Evolutionary conservation across 1,284 basidiomycete species (phyloP).

Genomic region (Gymnopus androsaceus): DNA sequence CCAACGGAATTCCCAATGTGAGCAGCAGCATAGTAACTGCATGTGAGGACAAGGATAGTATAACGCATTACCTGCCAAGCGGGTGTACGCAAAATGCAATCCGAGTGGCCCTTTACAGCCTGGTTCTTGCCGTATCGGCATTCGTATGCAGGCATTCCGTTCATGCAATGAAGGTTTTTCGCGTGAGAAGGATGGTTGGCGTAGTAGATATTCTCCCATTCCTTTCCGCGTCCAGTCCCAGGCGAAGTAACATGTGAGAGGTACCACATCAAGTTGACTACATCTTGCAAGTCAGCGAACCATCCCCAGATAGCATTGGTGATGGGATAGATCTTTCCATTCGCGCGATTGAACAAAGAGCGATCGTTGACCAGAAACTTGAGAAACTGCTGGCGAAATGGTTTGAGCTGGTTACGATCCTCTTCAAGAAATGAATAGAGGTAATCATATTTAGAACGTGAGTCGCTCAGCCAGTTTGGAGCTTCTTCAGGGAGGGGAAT

Average conservation of each 20-base stretch:
- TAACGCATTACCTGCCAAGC: neutral
- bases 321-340: neutral
- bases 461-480: slow-evolving; percentile 1
- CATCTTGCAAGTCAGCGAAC: slow-evolving; percentile 3
- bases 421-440: slow-evolving; percentile 6
- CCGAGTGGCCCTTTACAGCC: neutral
- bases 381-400: neutral
- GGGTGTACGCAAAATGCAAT: neutral
- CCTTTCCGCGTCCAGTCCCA: neutral
- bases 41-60: neutral
- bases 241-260: neutral
- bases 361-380: neutral
- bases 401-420: neutral
- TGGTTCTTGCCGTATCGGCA: neutral
- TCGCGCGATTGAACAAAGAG: neutral
- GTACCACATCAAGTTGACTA: neutral
- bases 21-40: neutral
- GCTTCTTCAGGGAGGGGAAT: neutral
- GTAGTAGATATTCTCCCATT: neutral
- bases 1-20: neutral
- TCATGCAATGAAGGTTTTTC: slow-evolving; percentile 3
- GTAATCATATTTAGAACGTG: neutral
- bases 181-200: slow-evolving; percentile 1
- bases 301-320: neutral
- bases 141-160: neutral